Evolutionary conservation across 768 basidiomycete genomes (phyloP).

Genomic region (Epithele typhae): DNA sequence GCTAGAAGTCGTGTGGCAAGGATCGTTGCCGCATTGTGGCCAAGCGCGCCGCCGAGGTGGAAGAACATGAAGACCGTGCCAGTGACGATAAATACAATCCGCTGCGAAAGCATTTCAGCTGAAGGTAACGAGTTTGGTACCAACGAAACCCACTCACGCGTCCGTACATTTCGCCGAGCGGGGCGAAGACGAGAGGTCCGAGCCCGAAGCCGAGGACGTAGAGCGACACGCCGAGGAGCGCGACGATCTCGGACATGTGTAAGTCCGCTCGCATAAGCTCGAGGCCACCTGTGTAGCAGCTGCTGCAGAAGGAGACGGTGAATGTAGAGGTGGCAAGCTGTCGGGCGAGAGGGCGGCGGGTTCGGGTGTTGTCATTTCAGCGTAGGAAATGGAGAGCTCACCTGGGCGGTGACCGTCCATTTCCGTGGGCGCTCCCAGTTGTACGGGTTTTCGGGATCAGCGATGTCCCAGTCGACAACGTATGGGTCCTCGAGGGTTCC

Average conservation of each 20-base stretch:
- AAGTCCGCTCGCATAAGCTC: constrained; percentile 41
- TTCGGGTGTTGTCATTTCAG: neutral
- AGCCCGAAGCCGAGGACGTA: constrained; percentile 63
- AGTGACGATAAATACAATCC: constrained; percentile 50
- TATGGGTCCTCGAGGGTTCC: constrained; percentile 48
- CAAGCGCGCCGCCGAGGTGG: constrained; percentile 50
- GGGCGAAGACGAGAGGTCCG: constrained; percentile 53
- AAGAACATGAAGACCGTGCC: constrained; percentile 47
- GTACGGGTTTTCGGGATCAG: constrained; percentile 52
- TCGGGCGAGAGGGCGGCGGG: neutral
- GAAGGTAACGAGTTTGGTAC: neutral
- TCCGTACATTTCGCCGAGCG: constrained; percentile 53
- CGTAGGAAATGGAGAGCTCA: constrained; percentile 13
- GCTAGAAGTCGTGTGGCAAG: constrained; percentile 51
- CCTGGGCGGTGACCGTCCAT: constrained; percentile 55
- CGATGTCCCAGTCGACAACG: constrained; percentile 48
- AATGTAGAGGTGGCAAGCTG: constrained; percentile 44
- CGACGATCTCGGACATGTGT: constrained; percentile 44
- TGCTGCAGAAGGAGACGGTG: constrained; percentile 57
- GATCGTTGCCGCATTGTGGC: constrained; percentile 43
- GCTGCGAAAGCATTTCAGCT: constrained; percentile 27
- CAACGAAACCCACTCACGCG: constrained; percentile 34
- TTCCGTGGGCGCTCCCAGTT: constrained; percentile 46
- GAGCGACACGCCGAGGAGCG: constrained; percentile 55
- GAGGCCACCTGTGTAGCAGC: constrained; percentile 52